phyloP scores from a whole-genome alignment of 768 basidiomycete species.

The Mycena filopes region DNA sequence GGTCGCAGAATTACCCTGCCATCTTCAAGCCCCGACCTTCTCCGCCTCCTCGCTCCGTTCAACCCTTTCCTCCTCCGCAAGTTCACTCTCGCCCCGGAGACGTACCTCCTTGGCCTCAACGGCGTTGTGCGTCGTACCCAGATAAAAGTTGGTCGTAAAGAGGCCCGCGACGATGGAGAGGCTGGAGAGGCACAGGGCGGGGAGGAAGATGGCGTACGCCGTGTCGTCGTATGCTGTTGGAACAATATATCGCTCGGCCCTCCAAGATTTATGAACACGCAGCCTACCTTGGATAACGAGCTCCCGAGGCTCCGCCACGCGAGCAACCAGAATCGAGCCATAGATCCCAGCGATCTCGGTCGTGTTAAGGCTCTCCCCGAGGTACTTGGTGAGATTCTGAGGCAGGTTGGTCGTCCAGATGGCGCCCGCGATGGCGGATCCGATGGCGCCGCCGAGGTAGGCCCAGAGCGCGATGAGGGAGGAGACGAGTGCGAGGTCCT shows the following conservation, averaged over 20 bases:
- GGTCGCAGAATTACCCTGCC: neutral
- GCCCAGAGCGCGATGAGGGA: slow-evolving; percentile 60
- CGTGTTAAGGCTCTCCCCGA: slow-evolving; percentile 27
- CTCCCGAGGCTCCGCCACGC: slow-evolving; percentile 24
- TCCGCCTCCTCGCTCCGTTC: slow-evolving; percentile 1
- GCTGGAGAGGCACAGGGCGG: slow-evolving; percentile 51
- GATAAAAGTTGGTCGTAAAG: slow-evolving; percentile 50
- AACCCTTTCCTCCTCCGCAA: slow-evolving; percentile 1
- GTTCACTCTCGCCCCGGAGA: neutral
- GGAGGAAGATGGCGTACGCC: slow-evolving; percentile 39
- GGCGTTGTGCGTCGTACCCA: slow-evolving; percentile 55
- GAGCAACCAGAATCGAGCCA: slow-evolving; percentile 29
- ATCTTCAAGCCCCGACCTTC: too few relatives aligned
- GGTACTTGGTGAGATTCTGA: slow-evolving; percentile 34
- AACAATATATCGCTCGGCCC: too few relatives aligned
- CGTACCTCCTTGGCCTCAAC: slow-evolving; percentile 22
- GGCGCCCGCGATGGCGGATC: slow-evolving; percentile 50
- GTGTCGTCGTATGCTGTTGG: slow-evolving; percentile 41
- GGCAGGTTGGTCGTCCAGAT: slow-evolving; percentile 41
- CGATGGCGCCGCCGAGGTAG: slow-evolving; percentile 56
- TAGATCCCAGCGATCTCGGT: slow-evolving; percentile 31
- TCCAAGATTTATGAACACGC: neutral
- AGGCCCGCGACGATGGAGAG: slow-evolving; percentile 51
- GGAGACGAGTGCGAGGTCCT: slow-evolving; percentile 58
- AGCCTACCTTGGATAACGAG: slow-evolving; percentile 14